phyloP scores from a whole-genome alignment of 441 rosid genomes.

The Populus trichocarpa region DNA sequence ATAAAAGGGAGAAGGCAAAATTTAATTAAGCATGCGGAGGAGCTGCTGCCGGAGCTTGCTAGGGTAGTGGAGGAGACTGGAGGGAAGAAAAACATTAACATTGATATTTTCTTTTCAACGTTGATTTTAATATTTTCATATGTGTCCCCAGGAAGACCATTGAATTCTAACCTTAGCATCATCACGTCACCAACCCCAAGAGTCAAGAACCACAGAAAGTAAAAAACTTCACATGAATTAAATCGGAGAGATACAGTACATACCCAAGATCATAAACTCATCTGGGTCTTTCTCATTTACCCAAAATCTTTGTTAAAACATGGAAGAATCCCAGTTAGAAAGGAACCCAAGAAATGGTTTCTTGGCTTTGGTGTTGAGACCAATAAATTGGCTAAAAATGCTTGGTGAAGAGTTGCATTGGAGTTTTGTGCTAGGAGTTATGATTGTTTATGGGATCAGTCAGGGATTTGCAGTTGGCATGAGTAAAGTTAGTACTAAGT shows the following conservation, averaged over 20 bases:
- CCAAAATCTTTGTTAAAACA: background rate
- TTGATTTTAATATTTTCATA: too few relatives aligned
- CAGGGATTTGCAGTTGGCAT: slow-evolving; percentile 63
- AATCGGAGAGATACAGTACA: background rate
- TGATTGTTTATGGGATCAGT: slow-evolving; percentile 57
- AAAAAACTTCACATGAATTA: background rate
- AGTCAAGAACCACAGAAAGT: background rate
- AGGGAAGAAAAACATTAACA: background rate
- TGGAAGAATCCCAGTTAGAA: slow-evolving; percentile 18
- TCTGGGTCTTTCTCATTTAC: background rate
- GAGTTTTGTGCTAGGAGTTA: slow-evolving; percentile 67
- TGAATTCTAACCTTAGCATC: background rate
- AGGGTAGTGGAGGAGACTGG: background rate
- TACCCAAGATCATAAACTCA: background rate
- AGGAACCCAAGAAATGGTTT: slow-evolving; percentile 19
- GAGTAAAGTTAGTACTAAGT: slow-evolving; percentile 50
- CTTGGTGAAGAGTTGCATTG: slow-evolving; percentile 53
- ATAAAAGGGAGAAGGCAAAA: background rate
- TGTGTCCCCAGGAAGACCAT: background rate
- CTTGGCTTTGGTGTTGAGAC: slow-evolving; percentile 27
- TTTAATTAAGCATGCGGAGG: background rate
- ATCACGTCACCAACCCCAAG: background rate
- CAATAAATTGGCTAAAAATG: slow-evolving; percentile 51
- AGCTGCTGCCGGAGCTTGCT: background rate
- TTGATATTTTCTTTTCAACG: background rate